phyloP scores from a whole-genome alignment of 768 basidiomycete species.

The Collybia mongolica region DNA sequence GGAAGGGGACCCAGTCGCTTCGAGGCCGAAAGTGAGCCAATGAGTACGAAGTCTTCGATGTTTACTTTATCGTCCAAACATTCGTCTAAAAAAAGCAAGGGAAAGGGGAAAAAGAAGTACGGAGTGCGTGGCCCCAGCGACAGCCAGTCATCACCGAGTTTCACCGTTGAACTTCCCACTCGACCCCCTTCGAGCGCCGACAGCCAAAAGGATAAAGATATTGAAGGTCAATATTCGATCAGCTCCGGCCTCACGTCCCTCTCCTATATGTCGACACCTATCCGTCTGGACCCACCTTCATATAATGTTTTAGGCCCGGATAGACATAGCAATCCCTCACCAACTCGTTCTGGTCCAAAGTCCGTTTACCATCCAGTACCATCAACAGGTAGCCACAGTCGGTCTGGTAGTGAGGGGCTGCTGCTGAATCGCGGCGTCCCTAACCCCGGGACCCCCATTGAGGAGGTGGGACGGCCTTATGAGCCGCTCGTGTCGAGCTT shows the following conservation, averaged over 20 bases:
- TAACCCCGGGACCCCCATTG: neutral
- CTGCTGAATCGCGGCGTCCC: conserved; percentile 18
- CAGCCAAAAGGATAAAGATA: conserved; percentile 15
- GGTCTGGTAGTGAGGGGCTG: conserved; percentile 16
- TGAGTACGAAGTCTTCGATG: conserved; percentile 25
- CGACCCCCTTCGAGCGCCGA: conserved; percentile 23
- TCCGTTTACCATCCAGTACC: conserved; percentile 22
- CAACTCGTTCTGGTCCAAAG: conserved; percentile 24
- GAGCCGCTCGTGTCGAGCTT: conserved; percentile 1
- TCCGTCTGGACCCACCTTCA: conserved; percentile 24
- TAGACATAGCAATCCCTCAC: conserved; percentile 12
- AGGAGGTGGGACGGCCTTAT: neutral
- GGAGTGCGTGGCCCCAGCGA: conserved; percentile 21
- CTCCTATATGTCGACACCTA: conserved; percentile 25
- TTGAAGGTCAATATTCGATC: conserved; percentile 4
- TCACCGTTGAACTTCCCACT: conserved; percentile 32
- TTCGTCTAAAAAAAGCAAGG: conserved; percentile 21
- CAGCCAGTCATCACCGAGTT: conserved; percentile 33
- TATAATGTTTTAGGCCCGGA: conserved; percentile 27
- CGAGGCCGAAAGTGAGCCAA: conserved; percentile 10
- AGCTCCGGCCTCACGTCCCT: conserved; percentile 16
- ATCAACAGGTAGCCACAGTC: conserved; percentile 10
- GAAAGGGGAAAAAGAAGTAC: conserved; percentile 33
- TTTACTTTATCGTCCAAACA: conserved; percentile 17
- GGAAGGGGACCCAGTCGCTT: conserved; percentile 15